Evolutionary conservation across 805 yeast genomes (phyloP), one percentile per base, ranked within the genome.

Genomic region (Monosporozyma siamensis): DNA sequence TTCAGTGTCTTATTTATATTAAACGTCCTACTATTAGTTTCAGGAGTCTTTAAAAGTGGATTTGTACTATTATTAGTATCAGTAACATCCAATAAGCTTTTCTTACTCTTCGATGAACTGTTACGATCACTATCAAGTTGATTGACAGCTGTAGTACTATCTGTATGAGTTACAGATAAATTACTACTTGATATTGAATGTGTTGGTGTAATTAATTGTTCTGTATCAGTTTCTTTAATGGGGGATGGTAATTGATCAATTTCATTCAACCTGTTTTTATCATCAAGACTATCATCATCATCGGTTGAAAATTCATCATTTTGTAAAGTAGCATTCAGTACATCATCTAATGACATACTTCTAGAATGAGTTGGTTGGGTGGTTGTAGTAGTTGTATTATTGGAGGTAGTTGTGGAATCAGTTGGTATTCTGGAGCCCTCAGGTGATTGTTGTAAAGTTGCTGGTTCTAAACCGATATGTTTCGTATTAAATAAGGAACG

Each of bases 301-400:
- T 45, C 45, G 5, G 29, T 14, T 12, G 35, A 42, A 21, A 44
- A 39, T 18, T 51, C 55, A 32, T 44, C 42, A 30, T 51, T 42
- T 12, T 49, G 48, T 25, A 55, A 41, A 2, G 59, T 55, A 11
- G 49, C 49, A 39, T 54, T 51, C 22, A 55, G 30, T 43, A 55
- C 49, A 24, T 52, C 56, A 36, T 55, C 59, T 34, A 54, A 48
- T 0, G 54, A 50, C 6, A 46, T 30, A 30, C 45, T 47, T 38
- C 52, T 49, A 6, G 47, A 14, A 21, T 50, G 54, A 24, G 26
- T 27, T 20, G 25, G 14, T 8, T 14, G n/a, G n/a, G n/a, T n/a
- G n/a, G n/a, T n/a, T n/a, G n/a, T n/a, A n/a, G n/a, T n/a, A n/a
- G n/a, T n/a, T n/a, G n/a, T n/a, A n/a, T n/a, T n/a, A n/a, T n/a